These are phyloP conservation scores for Heimioporus sp. DNA, from an alignment of 768 basidiomycete genomes.

Conservation along the genomic window DNA sequence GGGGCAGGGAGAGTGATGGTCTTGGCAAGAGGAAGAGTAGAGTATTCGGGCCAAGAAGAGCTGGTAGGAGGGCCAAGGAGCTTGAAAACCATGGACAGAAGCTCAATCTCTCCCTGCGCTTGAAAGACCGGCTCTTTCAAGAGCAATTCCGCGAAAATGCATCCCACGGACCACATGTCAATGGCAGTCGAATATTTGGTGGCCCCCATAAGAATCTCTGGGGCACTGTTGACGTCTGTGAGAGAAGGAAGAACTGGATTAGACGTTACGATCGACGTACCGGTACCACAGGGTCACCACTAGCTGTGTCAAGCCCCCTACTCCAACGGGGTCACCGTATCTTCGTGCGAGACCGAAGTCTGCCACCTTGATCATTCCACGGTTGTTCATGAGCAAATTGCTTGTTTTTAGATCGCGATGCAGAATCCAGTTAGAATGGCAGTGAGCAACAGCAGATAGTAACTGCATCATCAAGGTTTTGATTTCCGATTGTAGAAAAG, in stretches of 20 bases:
- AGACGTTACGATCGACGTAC: slow-evolving; percentile 43
- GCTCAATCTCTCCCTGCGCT: slow-evolving; percentile 92
- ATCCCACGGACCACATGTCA: slow-evolving; percentile 99
- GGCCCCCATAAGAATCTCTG: slow-evolving; percentile 92
- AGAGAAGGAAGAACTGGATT: slow-evolving; percentile 9
- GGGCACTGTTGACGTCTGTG: slow-evolving; percentile 56
- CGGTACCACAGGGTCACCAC: slow-evolving; percentile 99
- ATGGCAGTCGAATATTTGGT: slow-evolving; percentile 93
- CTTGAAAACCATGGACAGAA: slow-evolving; percentile 92
- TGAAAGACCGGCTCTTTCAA: slow-evolving; percentile 96
- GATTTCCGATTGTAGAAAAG: slow-evolving; percentile 97
- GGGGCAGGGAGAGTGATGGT: slow-evolving; percentile 73
- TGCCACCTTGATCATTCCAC: slow-evolving; percentile 97
- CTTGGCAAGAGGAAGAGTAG: slow-evolving; percentile 75
- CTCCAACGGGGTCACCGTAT: slow-evolving; percentile 94
- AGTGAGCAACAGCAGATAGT: slow-evolving; percentile 88
- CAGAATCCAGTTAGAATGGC: slow-evolving; percentile 96
- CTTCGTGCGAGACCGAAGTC: slow-evolving; percentile 96
- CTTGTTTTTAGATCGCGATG: slow-evolving; percentile 98
- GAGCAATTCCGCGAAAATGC: slow-evolving; percentile 96
- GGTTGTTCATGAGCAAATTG: slow-evolving; percentile 98
- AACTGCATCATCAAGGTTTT: slow-evolving; percentile 96
- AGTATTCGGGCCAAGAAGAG: slow-evolving; percentile 84
- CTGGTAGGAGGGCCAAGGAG: slow-evolving; percentile 91
- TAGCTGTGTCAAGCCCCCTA: slow-evolving; percentile 96